phyloP scores from a whole-genome alignment of 1,284 basidiomycete species.

The Gomphus bonarii region DNA sequence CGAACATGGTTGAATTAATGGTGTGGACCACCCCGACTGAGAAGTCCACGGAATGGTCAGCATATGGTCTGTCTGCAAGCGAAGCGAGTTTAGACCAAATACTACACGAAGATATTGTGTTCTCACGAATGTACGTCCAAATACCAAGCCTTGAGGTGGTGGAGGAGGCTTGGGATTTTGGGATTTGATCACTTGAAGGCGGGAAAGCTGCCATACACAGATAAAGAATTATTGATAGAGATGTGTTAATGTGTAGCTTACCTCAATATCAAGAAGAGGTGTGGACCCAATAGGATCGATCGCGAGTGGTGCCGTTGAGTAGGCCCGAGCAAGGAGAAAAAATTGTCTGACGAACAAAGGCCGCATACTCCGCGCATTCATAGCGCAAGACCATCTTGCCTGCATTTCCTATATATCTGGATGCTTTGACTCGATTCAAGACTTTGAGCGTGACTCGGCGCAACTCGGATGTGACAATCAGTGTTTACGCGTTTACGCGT shows the following conservation, averaged over 20 bases:
- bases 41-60: conserved; percentile 74
- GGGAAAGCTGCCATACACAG: conserved; percentile 29
- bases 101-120: conserved; percentile 17
- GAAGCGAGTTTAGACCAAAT: not conserved
- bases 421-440: not conserved
- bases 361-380: not conserved
- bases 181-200: conserved; percentile 39
- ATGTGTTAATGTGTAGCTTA: conserved; percentile 16
- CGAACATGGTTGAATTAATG: conserved; percentile 78
- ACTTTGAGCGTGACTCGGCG: not conserved
- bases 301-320: not conserved
- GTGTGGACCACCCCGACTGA: conserved; percentile 70
- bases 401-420: not conserved
- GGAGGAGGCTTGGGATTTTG: conserved; percentile 42
- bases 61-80: conserved; percentile 80
- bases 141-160: conserved; percentile 43
- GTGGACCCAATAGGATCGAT: conserved; percentile 22
- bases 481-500: not conserved
- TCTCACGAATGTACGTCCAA: conserved; percentile 64
- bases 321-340: not conserved
- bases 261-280: conserved; percentile 33
- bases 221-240: not conserved
- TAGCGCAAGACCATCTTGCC: not conserved
- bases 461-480: not conserved
- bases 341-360: not conserved